phyloP scores from a whole-genome alignment of 345 rosid genomes.

The Eucalyptus pumila region DNA sequence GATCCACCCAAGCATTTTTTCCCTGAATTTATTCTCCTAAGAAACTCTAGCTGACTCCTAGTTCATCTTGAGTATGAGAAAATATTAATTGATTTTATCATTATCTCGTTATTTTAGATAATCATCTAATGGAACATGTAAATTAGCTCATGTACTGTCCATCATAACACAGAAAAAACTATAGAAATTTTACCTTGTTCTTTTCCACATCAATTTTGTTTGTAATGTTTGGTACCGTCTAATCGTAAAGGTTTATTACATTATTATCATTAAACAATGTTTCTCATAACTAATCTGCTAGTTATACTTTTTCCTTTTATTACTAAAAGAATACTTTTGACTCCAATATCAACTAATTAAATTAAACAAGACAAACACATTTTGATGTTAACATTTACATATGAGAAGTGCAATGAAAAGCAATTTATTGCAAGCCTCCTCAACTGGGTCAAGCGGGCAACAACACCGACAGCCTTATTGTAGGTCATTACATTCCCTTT shows the following conservation, averaged over 20 bases:
- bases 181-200: too few species aligned
- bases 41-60: neutral
- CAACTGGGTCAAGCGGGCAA: neutral
- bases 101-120: neutral
- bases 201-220: neutral
- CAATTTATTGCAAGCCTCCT: neutral
- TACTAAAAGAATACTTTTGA: neutral
- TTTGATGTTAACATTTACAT: neutral
- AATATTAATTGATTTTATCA: neutral
- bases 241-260: neutral
- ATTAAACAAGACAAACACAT: neutral
- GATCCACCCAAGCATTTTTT: neutral
- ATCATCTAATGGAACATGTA: neutral
- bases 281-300: neutral
- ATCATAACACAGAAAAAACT: too few species aligned
- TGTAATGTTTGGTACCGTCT: neutral
- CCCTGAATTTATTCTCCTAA: neutral
- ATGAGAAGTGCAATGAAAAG: neutral
- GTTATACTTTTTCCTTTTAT: neutral
- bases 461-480: neutral
- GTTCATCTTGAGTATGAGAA: neutral
- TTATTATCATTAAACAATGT: fast-evolving
- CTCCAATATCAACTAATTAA: neutral
- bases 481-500: neutral
- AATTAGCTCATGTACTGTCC: too few species aligned